Evolutionary conservation across 495 filamentous ascomycete species (phyloP).

Genomic region (Hypoxylon fuscum): DNA sequence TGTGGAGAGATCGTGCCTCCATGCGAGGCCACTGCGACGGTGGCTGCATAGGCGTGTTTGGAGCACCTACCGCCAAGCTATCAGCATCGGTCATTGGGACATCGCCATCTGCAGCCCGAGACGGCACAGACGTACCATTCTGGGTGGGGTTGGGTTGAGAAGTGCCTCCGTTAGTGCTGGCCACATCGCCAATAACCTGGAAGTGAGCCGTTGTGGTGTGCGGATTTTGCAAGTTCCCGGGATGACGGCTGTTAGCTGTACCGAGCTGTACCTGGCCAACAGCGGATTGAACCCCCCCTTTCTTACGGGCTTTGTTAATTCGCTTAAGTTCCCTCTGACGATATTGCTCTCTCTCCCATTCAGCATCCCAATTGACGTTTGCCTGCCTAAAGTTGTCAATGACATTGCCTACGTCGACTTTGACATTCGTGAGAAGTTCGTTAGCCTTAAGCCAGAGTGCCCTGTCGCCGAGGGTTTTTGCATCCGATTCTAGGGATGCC

Average conservation of each 20-base stretch:
- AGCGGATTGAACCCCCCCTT: conserved; percentile 56
- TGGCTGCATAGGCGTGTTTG: conserved; percentile 47
- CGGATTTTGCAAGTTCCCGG: conserved; percentile 54
- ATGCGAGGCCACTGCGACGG: conserved; percentile 44
- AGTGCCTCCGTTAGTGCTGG: conserved; percentile 63
- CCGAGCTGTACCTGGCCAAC: conserved; percentile 50
- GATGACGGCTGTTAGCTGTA: conserved; percentile 43
- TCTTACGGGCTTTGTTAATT: conserved; percentile 67
- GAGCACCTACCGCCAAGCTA: conserved; percentile 52
- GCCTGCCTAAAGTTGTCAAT: conserved; percentile 69
- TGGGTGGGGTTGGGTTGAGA: conserved; percentile 60
- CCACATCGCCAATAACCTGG: conserved; percentile 55
- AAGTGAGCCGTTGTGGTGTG: conserved; percentile 58
- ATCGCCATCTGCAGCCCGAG: conserved; percentile 61
- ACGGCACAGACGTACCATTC: conserved; percentile 74
- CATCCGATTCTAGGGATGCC: conserved; percentile 82
- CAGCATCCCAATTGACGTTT: conserved; percentile 54
- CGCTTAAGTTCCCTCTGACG: conserved; percentile 66
- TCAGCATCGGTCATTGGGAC: conserved; percentile 68
- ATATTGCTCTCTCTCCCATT: conserved; percentile 77
- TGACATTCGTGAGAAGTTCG: conserved; percentile 88
- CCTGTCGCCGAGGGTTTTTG: conserved; percentile 75
- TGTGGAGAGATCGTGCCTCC: conserved; percentile 39
- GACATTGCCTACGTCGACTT: conserved; percentile 83
- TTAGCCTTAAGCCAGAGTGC: conserved; percentile 84